Conservation (phyloP, 2,329 filamentous ascomycete genomes). For the Diplodia mutila region DNA sequence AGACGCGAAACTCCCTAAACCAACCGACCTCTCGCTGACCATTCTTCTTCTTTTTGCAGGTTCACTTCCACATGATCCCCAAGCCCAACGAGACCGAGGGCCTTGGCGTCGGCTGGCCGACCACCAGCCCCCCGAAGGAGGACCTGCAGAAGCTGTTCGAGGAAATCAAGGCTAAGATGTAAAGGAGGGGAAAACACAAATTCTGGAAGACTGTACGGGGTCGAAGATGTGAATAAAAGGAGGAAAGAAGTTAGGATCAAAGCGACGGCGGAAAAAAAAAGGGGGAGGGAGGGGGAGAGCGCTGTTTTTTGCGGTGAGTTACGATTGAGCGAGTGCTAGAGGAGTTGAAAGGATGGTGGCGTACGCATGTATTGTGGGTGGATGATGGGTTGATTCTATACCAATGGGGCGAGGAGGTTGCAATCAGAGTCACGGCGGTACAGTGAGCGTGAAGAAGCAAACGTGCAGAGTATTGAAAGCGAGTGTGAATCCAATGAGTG, state of each 20-base stretch:
- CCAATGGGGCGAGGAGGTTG: neutral
- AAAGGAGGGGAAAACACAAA: neutral
- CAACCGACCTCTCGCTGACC: too few species aligned
- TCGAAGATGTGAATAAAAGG: neutral
- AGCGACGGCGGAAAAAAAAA: neutral
- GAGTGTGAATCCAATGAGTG: neutral
- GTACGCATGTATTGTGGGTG: neutral
- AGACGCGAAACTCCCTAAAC: too few species aligned
- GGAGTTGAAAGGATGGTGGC: neutral
- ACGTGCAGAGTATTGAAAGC: neutral
- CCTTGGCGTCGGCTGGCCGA: slow-evolving; percentile 78
- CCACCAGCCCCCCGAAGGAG: slow-evolving; percentile 76
- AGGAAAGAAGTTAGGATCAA: neutral
- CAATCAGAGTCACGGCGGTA: neutral
- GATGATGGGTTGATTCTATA: neutral
- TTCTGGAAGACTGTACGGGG: neutral
- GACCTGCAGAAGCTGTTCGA: slow-evolving; percentile 77
- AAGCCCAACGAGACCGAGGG: slow-evolving; percentile 87
- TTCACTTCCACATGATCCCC: slow-evolving; percentile 97
- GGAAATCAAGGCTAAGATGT: slow-evolving; percentile 77
- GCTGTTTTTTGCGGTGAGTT: neutral
- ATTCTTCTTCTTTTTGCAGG: slow-evolving; percentile 50
- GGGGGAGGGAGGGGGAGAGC: neutral
- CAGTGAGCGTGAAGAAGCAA: neutral
- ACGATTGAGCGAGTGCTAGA: neutral